These are phyloP conservation scores for Rhododendron griersonianum DNA, from an alignment of 148 eudicot species.

Conservation along the genomic window DNA sequence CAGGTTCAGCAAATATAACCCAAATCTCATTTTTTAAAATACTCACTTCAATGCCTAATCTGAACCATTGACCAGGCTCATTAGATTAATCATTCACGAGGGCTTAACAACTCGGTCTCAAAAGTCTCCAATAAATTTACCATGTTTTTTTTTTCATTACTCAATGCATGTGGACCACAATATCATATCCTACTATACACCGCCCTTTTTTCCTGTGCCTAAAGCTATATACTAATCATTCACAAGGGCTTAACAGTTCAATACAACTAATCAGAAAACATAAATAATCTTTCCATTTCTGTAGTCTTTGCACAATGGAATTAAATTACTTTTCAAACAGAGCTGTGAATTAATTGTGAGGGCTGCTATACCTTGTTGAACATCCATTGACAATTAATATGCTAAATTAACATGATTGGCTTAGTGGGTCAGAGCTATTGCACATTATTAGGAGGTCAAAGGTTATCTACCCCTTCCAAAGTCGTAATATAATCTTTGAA, in stretches of 20 bases:
- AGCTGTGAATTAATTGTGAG: conserved; percentile 7
- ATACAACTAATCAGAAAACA: conserved; percentile 1
- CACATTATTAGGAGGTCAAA: neutral
- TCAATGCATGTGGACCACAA: conserved; percentile 2
- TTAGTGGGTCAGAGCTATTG: neutral
- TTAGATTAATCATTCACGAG: neutral
- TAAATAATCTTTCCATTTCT: neutral
- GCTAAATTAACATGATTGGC: neutral
- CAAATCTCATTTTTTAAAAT: conserved; percentile 5
- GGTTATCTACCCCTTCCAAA: neutral
- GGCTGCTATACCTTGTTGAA: neutral
- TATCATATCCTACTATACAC: neutral
- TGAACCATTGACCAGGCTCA: conserved; percentile 10
- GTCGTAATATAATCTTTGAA: neutral
- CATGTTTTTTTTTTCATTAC: neutral
- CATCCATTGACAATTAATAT: conserved; percentile 3
- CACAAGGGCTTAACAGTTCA: neutral
- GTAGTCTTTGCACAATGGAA: neutral
- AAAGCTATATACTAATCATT: neutral
- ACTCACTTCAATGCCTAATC: conserved; percentile 7
- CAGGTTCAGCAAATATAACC: neutral
- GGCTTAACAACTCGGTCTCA: neutral
- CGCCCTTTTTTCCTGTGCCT: neutral
- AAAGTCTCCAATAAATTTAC: conserved; percentile 1
- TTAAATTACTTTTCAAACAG: neutral